These are phyloP conservation scores for Gyrodon lividus DNA, from an alignment of 768 basidiomycete genomes.

Conservation along the genomic window DNA sequence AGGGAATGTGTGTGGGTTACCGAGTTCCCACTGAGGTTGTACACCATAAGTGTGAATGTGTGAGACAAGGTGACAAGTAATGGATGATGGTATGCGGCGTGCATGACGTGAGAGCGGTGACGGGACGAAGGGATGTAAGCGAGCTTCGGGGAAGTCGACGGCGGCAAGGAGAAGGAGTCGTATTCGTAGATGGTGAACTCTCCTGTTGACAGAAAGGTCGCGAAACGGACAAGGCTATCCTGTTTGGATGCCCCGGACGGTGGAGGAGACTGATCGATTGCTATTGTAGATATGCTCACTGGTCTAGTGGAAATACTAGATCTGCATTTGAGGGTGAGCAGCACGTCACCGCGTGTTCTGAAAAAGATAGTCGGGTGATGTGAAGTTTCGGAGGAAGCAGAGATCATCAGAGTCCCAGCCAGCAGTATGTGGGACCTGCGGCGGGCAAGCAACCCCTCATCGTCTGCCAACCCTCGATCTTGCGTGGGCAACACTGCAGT, in stretches of 20 bases:
- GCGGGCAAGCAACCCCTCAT: slow-evolving; percentile 9
- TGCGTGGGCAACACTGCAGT: slow-evolving; percentile 1
- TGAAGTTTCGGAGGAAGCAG: slow-evolving; percentile 44
- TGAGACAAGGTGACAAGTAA: slow-evolving; percentile 70
- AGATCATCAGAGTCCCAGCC: slow-evolving; percentile 59
- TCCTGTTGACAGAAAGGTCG: slow-evolving; percentile 64
- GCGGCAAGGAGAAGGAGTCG: slow-evolving; percentile 42
- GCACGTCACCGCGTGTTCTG: slow-evolving; percentile 17
- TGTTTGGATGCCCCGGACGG: slow-evolving; percentile 30
- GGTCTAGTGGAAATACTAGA: slow-evolving; percentile 33
- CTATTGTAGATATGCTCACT: slow-evolving; percentile 58
- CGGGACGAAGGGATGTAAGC: slow-evolving; percentile 47
- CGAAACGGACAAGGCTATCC: slow-evolving; percentile 42
- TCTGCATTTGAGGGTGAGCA: slow-evolving; percentile 45
- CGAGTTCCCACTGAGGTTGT: slow-evolving; percentile 56
- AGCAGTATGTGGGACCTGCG: slow-evolving; percentile 47
- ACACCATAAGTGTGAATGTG: slow-evolving; percentile 68
- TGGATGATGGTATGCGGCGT: slow-evolving; percentile 77
- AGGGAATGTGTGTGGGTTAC: slow-evolving; percentile 64
- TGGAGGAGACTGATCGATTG: slow-evolving; percentile 74
- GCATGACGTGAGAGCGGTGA: slow-evolving; percentile 49
- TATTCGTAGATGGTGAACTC: slow-evolving; percentile 62
- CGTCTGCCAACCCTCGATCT: neutral
- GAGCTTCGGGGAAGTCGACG: slow-evolving; percentile 40
- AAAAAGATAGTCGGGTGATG: slow-evolving; percentile 20